Conservation (phyloP, 1,139 yeast genomes). For the Kazachstania sp. region DNA sequence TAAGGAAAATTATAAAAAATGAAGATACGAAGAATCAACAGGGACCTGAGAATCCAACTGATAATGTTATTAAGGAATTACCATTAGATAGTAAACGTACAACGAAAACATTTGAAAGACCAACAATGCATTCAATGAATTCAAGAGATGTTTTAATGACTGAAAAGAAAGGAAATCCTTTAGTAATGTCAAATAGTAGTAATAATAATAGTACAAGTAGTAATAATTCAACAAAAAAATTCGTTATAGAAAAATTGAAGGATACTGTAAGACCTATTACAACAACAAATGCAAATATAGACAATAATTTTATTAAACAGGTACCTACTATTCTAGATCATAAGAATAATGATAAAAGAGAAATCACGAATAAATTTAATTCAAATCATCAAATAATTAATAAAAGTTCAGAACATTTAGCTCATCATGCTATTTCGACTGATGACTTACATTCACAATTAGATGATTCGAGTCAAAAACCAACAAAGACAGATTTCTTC, state of each 20-base stretch:
- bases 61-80: background rate
- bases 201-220: background rate
- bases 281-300: background rate
- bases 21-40: background rate
- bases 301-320: background rate
- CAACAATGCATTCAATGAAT: conserved; percentile 15
- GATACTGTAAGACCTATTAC: background rate
- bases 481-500: conserved; percentile 77
- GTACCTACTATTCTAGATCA: background rate
- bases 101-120: conserved; percentile 17
- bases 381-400: background rate
- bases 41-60: background rate
- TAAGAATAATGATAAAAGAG: background rate
- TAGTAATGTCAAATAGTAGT: background rate
- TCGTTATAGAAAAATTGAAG: background rate
- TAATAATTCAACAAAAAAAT: background rate
- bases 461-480: conserved; percentile 12
- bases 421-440: conserved; percentile 4
- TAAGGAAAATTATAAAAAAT: background rate
- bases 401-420: conserved; percentile 1
- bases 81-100: conserved; percentile 7
- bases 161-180: conserved; percentile 1
- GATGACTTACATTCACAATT: conserved; percentile 4
- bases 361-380: background rate
- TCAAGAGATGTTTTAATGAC: conserved; percentile 18